A percentile compares a stretch with the other conserved stretches of the same genome.
Evolutionary conservation across 345 rosid genomes (phyloP).

Genomic region (Reutealis trisperma): DNA sequence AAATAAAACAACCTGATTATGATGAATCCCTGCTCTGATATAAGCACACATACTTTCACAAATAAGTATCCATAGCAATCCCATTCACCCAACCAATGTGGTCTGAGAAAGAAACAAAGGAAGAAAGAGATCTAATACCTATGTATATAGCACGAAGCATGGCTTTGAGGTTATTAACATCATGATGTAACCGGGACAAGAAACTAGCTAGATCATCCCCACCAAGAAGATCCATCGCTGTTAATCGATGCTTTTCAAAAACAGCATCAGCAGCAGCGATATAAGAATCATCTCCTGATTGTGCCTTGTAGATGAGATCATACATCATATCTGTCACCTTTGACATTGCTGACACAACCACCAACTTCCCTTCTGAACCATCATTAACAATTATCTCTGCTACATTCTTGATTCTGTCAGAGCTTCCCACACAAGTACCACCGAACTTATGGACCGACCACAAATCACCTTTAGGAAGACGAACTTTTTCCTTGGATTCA

Average conservation of each 20-base stretch:
- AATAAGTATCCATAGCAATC: not conserved
- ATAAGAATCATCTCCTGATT: conserved; percentile 80
- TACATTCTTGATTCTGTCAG: conserved; percentile 82
- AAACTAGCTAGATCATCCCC: conserved; percentile 79
- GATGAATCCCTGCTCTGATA: not conserved
- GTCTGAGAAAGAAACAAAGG: not conserved
- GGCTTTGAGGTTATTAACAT: conserved; percentile 81
- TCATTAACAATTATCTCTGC: conserved; percentile 70
- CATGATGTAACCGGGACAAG: conserved; percentile 71
- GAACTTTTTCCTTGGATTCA: conserved; percentile 43
- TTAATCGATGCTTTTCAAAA: conserved; percentile 69
- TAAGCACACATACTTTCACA: not conserved
- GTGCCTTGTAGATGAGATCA: conserved; percentile 83
- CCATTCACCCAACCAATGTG: not conserved
- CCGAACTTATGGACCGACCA: conserved; percentile 99
- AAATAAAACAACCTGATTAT: not conserved
- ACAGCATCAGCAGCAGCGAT: conserved; percentile 72
- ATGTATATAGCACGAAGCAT: conserved; percentile 98
- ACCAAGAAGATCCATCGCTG: conserved; percentile 80
- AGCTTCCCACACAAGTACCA: conserved; percentile 94
- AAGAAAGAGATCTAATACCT: conserved; percentile 39
- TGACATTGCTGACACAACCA: conserved; percentile 95
- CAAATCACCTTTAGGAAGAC: conserved; percentile 61
- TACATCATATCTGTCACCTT: conserved; percentile 99
- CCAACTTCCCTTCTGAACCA: conserved; percentile 70